Conservation (phyloP, 169 alveolate genomes). For the Plasmodium inui region DNA sequence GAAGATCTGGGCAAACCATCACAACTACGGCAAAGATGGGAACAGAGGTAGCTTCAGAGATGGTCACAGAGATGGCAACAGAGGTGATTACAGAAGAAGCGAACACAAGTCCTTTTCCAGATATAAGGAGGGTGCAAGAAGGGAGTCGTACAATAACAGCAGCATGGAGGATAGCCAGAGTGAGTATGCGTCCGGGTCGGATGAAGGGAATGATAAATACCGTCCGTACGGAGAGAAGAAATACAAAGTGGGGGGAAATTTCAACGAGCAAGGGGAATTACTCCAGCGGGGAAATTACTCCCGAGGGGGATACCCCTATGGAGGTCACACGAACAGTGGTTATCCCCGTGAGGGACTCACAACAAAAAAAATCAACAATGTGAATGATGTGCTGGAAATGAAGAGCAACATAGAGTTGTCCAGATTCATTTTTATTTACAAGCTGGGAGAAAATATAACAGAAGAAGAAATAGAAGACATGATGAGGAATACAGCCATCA, state of each 20-base stretch:
- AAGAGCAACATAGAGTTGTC: slow-evolving; percentile 48
- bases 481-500: slow-evolving; percentile 80
- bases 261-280: background rate
- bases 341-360: background rate
- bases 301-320: background rate
- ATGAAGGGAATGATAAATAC: background rate
- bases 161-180: slow-evolving; percentile 2
- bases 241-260: background rate
- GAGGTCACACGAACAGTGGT: background rate
- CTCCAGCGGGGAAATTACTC: background rate
- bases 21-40: background rate
- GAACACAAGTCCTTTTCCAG: background rate
- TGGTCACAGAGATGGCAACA: background rate
- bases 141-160: background rate
- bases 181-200: slow-evolving; percentile 39
- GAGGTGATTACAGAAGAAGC: background rate
- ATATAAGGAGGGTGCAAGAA: background rate
- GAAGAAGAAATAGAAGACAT: slow-evolving; percentile 82
- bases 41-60: background rate
- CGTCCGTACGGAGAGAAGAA: slow-evolving; percentile 4
- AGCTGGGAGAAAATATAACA: slow-evolving; percentile 43
- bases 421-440: slow-evolving; percentile 57
- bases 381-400: slow-evolving; percentile 38
- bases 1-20: background rate
- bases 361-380: background rate